Base-by-base conservation (phyloP, 495 filamentous ascomycete species). In the Eremomyces bilateralis region DNA sequence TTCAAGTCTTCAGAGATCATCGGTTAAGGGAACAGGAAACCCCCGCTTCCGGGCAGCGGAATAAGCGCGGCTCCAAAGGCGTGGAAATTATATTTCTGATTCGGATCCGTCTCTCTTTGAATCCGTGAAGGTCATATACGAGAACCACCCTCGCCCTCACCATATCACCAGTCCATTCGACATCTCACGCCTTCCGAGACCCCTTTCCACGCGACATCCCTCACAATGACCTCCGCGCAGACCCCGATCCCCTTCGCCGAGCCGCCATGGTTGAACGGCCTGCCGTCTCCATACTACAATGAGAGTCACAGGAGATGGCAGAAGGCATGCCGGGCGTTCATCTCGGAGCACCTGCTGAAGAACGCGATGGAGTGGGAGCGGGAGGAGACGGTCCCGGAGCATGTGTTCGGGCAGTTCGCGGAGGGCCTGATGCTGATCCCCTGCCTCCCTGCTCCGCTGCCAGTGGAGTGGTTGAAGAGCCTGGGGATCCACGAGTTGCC, bases 211-310 rank as follows among this genome's bases (percentile, higher is more conserved):
- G n/a, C n/a, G n/a, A n/a, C n/a, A n/a, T n/a, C n/a, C n/a, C n/a
- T n/a, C n/a, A n/a, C n/a, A n/a, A n/a, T n/a, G n/a, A n/a, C n/a
- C n/a, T n/a, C n/a, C n/a, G n/a, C n/a, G n/a, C n/a, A n/a, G n/a
- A n/a, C n/a, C n/a, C n/a, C n/a, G n/a, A 49, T 79, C 36, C 76
- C 76, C 31, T 80, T 82, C 60, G 70, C 72, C 2, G 75, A 81
- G 35, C 76, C 76, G 1, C 70, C 76, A 0, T 80, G 71, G 52
- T 60, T 81, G 31, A 59, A 59, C 46, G 69, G 71, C 20, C 63
- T 79, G 4, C 76, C 75, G 2, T 76, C 70, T 1, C 67, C 76
- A 15, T 76, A 79, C 52, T 77, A 75, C 56, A 71, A 60, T 4
- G 45, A 53, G n/a, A 65, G 62, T 0, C 71, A 76, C 46, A 55